Conservation (phyloP, 2,329 filamentous ascomycete species). For the Xylaria sp. region DNA sequence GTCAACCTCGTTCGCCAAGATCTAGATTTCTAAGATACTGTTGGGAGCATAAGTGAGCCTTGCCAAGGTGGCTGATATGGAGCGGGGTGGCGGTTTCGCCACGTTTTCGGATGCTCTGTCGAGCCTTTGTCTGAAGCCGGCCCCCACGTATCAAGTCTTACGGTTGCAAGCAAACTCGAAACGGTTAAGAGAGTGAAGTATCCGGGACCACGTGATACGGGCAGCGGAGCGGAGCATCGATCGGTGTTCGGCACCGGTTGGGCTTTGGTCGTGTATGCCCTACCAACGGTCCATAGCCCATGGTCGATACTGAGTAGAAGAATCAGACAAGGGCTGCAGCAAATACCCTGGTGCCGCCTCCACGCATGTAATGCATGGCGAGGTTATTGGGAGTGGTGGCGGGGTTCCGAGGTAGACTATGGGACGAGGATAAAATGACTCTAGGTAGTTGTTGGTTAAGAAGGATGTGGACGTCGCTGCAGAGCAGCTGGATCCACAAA, state of each 20-base stretch:
- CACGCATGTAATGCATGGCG: slow-evolving; percentile 12
- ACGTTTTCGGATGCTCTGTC: slow-evolving; percentile 3
- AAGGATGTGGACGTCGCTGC: slow-evolving; percentile 39
- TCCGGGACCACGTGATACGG: slow-evolving; percentile 7
- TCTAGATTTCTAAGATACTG: not conserved
- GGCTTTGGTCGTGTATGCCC: slow-evolving; percentile 4
- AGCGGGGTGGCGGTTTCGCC: not conserved
- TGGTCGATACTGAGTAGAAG: not conserved
- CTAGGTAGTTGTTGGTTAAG: slow-evolving; percentile 11
- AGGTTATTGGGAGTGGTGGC: slow-evolving; percentile 3
- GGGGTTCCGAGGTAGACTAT: slow-evolving; percentile 14
- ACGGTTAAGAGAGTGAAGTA: not conserved
- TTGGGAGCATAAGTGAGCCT: not conserved
- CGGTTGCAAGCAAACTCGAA: slow-evolving; percentile 1
- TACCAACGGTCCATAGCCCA: slow-evolving; percentile 10
- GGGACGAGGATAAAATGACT: not conserved
- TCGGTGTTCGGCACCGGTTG: not conserved
- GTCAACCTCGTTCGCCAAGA: not conserved
- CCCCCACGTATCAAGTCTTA: slow-evolving; percentile 10
- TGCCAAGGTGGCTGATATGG: not conserved
- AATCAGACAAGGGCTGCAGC: slow-evolving; percentile 8
- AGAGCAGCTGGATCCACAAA: slow-evolving; percentile 49
- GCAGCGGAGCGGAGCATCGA: slow-evolving; percentile 1
- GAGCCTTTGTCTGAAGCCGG: slow-evolving; percentile 2
- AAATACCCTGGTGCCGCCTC: slow-evolving; percentile 5